A percentile compares a stretch with the other conserved stretches of the same genome.
These are phyloP conservation scores for Botrytis elliptica DNA, from an alignment of 2,329 filamentous ascomycete species.

Conservation along the genomic window DNA sequence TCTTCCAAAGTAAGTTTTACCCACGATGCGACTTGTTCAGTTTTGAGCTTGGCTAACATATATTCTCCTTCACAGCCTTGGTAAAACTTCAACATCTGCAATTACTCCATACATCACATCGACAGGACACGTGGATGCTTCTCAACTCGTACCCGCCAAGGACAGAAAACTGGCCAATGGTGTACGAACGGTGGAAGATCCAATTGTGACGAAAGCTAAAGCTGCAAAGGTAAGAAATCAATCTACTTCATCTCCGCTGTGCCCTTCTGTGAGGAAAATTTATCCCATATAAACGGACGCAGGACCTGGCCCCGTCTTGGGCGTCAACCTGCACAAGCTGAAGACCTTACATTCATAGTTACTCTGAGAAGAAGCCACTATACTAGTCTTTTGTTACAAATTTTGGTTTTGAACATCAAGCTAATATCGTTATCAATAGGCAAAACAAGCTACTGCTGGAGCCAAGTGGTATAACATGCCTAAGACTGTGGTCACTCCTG, in stretches of 20 bases:
- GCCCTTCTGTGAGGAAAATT: constrained; percentile 70
- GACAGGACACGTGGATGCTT: constrained; percentile 50
- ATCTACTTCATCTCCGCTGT: constrained; percentile 21
- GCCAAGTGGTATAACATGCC: constrained; percentile 85
- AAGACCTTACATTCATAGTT: constrained; percentile 63
- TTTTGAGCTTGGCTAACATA: background rate
- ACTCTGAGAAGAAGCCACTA: constrained; percentile 54
- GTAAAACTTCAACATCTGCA: constrained; percentile 15
- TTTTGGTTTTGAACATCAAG: constrained; percentile 17
- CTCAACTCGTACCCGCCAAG: constrained; percentile 49
- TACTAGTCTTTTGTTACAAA: constrained; percentile 18
- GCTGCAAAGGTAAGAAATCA: constrained; percentile 50
- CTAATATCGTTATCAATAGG: constrained; percentile 33
- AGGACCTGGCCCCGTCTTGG: constrained; percentile 78
- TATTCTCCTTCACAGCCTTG: constrained; percentile 2
- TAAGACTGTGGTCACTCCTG: constrained; percentile 76
- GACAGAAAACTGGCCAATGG: constrained; percentile 48
- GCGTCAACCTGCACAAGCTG: constrained; percentile 68
- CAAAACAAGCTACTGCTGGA: constrained; percentile 65
- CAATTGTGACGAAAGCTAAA: constrained; percentile 47
- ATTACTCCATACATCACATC: constrained; percentile 55
- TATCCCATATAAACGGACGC: constrained; percentile 70
- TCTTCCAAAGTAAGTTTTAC: constrained; percentile 20
- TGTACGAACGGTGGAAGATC: constrained; percentile 54
- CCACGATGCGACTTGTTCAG: background rate